Percentiles rank a stretch among this genome's conserved stretches.
phyloP scores from a whole-genome alignment of 768 basidiomycete species.

The Leucosporidium yakuticum region DNA sequence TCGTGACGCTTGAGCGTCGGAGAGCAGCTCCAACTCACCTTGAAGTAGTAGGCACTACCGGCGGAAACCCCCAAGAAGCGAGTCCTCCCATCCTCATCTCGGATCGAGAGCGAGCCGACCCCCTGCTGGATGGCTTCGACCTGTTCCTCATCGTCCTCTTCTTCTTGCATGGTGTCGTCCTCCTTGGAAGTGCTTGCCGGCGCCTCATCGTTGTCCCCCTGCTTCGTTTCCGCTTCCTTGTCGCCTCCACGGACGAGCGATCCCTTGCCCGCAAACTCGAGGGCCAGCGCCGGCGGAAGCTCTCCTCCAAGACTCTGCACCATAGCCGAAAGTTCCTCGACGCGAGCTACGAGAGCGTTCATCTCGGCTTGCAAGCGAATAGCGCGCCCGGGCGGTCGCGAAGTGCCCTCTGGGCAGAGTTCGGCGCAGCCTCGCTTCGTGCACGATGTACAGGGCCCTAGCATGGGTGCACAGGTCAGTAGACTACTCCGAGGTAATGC shows the following conservation, averaged over 20 bases:
- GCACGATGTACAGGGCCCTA: background rate
- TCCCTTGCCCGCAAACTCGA: background rate
- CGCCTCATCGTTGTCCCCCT: background rate
- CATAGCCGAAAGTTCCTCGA: no score
- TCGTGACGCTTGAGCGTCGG: background rate
- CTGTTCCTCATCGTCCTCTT: background rate
- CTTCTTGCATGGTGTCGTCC: background rate
- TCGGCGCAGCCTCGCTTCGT: constrained; percentile 13
- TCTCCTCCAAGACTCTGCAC: no score
- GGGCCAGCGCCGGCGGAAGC: background rate
- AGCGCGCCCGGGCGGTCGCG: constrained; percentile 18
- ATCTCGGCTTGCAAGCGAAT: constrained; percentile 18
- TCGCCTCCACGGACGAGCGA: background rate
- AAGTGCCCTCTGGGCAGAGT: constrained; percentile 13
- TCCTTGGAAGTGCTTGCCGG: constrained; percentile 9
- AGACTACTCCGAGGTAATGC: no score
- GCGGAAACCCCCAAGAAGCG: constrained; percentile 22
- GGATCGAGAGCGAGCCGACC: constrained; percentile 18
- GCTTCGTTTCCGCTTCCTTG: constrained; percentile 15
- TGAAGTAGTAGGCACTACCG: constrained; percentile 13
- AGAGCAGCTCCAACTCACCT: constrained; percentile 5
- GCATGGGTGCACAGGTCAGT: no score
- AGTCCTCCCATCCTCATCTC: constrained; percentile 6
- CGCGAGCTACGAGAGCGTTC: background rate
- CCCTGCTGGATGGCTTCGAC: constrained; percentile 6